Evolutionary conservation across 768 basidiomycete genomes (phyloP).

Genomic region (Tephrocybe sp.): DNA sequence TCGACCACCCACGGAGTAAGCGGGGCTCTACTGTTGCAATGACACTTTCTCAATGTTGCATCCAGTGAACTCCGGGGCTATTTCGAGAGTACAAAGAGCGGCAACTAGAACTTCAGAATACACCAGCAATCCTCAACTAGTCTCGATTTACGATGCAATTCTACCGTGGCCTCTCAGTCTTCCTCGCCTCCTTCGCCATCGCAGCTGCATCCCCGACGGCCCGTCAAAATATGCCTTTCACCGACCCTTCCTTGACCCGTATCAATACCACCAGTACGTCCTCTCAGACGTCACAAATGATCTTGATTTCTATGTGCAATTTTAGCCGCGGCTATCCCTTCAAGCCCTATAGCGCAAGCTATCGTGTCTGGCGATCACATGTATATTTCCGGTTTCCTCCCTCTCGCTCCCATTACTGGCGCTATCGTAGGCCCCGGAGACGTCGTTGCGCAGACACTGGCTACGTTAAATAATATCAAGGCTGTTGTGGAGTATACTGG

Average conservation of each 20-base stretch:
- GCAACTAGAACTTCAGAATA: too few relatives aligned
- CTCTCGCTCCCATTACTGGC: constrained; percentile 7
- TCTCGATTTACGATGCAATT: too few relatives aligned
- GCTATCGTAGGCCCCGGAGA: constrained; percentile 4
- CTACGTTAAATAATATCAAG: constrained; percentile 5
- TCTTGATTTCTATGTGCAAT: not conserved
- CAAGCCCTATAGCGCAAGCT: constrained; percentile 11
- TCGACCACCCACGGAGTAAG: too few relatives aligned
- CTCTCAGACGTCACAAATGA: not conserved
- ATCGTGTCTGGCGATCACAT: constrained; percentile 9
- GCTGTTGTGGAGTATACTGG: constrained; percentile 6
- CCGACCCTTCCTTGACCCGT: not conserved
- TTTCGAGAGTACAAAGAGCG: too few relatives aligned
- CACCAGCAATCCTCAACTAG: too few relatives aligned
- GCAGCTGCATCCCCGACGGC: not conserved
- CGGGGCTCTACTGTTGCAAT: too few relatives aligned
- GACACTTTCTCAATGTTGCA: too few relatives aligned
- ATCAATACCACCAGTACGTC: not conserved
- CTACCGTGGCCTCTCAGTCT: not conserved
- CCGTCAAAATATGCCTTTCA: not conserved
- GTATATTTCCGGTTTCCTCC: constrained; percentile 11
- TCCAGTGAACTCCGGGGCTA: too few relatives aligned
- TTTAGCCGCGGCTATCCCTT: constrained; percentile 7
- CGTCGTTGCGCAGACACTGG: constrained; percentile 7
- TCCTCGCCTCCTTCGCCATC: not conserved